Evolutionary conservation across 768 basidiomycete species (phyloP).

Genomic region (Amanita phalloides): DNA sequence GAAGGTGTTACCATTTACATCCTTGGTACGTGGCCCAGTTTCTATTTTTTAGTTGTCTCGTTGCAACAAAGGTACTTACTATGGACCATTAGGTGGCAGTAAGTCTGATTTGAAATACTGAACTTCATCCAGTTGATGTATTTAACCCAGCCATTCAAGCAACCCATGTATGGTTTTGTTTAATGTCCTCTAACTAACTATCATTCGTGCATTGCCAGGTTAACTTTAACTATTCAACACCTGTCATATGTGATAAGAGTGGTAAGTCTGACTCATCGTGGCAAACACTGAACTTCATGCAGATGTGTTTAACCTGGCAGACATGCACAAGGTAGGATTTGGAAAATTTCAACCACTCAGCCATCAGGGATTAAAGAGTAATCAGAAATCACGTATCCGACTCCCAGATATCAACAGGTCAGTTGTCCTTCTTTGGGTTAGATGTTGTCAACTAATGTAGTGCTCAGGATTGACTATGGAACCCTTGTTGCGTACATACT

Average conservation of each 20-base stretch:
- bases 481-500: background rate
- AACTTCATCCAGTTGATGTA: background rate
- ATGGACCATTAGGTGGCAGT: background rate
- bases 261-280: background rate
- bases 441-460: background rate
- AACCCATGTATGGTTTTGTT: background rate
- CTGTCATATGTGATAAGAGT: background rate
- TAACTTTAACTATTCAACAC: background rate
- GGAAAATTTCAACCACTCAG: no score
- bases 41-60: background rate
- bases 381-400: no score
- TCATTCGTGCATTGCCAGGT: background rate
- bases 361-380: no score
- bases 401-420: background rate
- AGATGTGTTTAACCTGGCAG: no score
- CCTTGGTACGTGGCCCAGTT: background rate
- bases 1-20: background rate
- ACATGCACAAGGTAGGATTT: no score
- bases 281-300: no score
- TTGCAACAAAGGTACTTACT: background rate
- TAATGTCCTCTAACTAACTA: background rate
- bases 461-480: background rate
- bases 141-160: background rate
- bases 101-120: background rate
- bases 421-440: background rate